phyloP scores from a whole-genome alignment of 163 green algal species.

The Volvox carteri region DNA sequence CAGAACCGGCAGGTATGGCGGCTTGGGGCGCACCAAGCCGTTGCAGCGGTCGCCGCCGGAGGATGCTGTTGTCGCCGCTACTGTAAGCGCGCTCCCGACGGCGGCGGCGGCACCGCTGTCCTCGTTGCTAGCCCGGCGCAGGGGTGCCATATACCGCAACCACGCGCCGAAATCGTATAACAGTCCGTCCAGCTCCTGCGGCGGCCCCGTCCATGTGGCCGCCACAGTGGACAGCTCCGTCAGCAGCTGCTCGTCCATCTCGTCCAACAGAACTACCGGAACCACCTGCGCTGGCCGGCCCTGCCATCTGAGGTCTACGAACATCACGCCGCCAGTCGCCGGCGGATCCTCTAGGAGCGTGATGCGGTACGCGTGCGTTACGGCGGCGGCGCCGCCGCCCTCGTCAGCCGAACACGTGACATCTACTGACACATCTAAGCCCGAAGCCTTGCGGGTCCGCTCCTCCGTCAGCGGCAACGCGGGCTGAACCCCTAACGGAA shows the following conservation, averaged over 20 bases:
- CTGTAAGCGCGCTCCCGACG: background rate
- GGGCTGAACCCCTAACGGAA: background rate
- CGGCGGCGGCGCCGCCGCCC: background rate
- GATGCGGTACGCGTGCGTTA: background rate
- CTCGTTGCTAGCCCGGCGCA: background rate
- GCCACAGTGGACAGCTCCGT: background rate
- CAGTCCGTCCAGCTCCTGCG: slow-evolving; percentile 37
- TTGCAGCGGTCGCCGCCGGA: background rate
- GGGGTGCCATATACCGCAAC: slow-evolving; percentile 17
- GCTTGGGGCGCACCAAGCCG: background rate
- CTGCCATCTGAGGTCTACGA: slow-evolving; percentile 24
- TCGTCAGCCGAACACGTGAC: background rate
- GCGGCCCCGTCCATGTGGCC: background rate
- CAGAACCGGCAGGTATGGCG: slow-evolving; percentile 18
- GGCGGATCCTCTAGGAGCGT: slow-evolving; percentile 4
- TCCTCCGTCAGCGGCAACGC: background rate
- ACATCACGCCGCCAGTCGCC: background rate
- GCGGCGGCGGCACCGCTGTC: no score
- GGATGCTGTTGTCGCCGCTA: background rate
- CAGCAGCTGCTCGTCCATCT: background rate
- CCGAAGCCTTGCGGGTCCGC: background rate
- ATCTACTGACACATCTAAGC: background rate
- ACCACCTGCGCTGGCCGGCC: slow-evolving; percentile 9
- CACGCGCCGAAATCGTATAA: slow-evolving; percentile 33
- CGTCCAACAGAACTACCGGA: background rate